These are phyloP conservation scores for Magnolia sinica DNA, from an alignment of 164 flowering plant species.

Conservation along the genomic window DNA sequence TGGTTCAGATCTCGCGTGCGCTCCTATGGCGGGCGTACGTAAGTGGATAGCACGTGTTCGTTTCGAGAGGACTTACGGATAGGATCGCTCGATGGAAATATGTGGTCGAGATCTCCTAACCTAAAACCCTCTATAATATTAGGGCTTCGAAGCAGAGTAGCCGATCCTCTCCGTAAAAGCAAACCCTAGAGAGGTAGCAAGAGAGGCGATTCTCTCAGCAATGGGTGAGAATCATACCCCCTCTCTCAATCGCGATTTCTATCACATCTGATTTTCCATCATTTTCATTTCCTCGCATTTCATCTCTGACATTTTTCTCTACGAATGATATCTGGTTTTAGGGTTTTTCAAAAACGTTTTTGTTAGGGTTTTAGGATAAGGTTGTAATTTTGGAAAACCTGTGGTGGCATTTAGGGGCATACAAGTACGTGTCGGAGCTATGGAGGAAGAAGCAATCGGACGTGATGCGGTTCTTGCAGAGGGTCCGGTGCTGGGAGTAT, in stretches of 20 bases:
- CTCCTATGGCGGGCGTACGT: too few relatives aligned
- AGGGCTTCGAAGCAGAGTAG: not conserved
- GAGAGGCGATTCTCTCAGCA: not conserved
- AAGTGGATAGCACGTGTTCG: too few relatives aligned
- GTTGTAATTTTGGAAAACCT: too few relatives aligned
- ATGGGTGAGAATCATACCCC: not conserved
- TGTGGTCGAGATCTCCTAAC: not conserved
- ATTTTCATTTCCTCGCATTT: not conserved
- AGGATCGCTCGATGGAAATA: too few relatives aligned
- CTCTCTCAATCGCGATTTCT: not conserved
- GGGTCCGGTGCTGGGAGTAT: conserved; percentile 81
- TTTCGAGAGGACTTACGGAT: too few relatives aligned
- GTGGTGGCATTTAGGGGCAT: conserved; percentile 40
- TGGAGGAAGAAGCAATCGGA: conserved; percentile 90
- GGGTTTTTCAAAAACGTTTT: too few relatives aligned
- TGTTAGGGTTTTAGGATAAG: not conserved
- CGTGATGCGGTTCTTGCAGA: conserved; percentile 76
- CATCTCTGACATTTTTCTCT: not conserved
- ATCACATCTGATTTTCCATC: not conserved
- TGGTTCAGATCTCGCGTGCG: too few relatives aligned
- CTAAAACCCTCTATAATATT: not conserved
- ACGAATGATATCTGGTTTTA: not conserved
- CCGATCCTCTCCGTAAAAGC: not conserved
- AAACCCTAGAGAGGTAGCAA: not conserved
- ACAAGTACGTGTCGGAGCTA: conserved; percentile 72